These are phyloP conservation scores for Colletotrichum sp. DNA, from an alignment of 2,329 filamentous ascomycete species.

Conservation along the genomic window DNA sequence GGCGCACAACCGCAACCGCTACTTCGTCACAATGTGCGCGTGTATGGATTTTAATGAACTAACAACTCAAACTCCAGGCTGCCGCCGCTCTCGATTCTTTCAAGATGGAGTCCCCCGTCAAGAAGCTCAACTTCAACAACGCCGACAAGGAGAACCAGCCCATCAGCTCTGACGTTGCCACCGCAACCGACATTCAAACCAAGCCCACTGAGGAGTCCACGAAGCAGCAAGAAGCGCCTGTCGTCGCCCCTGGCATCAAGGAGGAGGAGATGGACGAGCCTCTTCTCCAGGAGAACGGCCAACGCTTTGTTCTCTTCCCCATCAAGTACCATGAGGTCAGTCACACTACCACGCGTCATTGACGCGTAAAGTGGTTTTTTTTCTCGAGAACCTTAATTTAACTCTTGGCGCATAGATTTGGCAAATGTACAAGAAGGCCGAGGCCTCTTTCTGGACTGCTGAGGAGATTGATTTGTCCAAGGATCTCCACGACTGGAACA, in stretches of 20 bases:
- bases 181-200: conserved; percentile 63
- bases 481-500: conserved; percentile 99
- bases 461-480: conserved; percentile 99
- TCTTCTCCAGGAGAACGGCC: conserved; percentile 91
- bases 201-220: conserved; percentile 58
- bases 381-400: conserved; percentile 35
- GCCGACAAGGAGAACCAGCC: conserved; percentile 83
- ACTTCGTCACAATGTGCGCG: neutral
- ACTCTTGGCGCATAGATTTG: conserved; percentile 74
- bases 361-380: conserved; percentile 71
- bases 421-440: conserved; percentile 99
- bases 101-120: conserved; percentile 91
- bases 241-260: conserved; percentile 60
- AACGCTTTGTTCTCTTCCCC: conserved; percentile 96
- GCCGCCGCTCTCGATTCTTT: conserved; percentile 85
- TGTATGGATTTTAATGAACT: conserved; percentile 32
- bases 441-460: conserved; percentile 99
- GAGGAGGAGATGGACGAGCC: conserved; percentile 83
- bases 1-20: neutral
- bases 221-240: conserved; percentile 47
- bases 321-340: conserved; percentile 99
- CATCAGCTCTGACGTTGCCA: conserved; percentile 52
- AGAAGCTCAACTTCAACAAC: conserved; percentile 82
- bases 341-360: conserved; percentile 45
- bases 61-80: conserved; percentile 60